A percentile compares a stretch with the other conserved stretches of the same genome.
These are phyloP conservation scores for Trametes villosa DNA, from an alignment of 768 basidiomycete genomes.

Conservation along the genomic window DNA sequence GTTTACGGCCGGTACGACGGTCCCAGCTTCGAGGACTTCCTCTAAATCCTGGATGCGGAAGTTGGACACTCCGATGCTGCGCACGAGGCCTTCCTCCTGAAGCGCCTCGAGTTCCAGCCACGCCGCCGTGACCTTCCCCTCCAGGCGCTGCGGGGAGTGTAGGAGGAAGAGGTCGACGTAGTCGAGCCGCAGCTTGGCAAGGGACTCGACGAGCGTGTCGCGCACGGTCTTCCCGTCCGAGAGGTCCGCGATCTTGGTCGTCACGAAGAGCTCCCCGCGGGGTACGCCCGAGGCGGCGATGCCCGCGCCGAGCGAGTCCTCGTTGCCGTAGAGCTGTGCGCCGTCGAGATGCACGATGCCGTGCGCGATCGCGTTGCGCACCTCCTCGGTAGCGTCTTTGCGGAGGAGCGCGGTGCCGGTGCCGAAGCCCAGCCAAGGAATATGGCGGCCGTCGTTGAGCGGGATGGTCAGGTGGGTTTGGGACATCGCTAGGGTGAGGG, in stretches of 20 bases:
- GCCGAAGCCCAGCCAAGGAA: slow-evolving; percentile 41
- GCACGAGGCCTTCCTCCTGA: slow-evolving; percentile 40
- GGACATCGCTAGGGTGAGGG: too few relatives aligned
- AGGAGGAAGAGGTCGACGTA: slow-evolving; percentile 46
- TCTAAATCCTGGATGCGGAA: slow-evolving; percentile 46
- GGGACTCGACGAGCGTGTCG: slow-evolving; percentile 38
- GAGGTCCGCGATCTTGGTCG: slow-evolving; percentile 39
- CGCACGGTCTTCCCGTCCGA: slow-evolving; percentile 35
- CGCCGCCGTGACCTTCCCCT: slow-evolving; percentile 29
- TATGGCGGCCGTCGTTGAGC: slow-evolving; percentile 37
- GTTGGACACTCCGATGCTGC: slow-evolving; percentile 53
- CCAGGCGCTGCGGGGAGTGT: slow-evolving; percentile 35
- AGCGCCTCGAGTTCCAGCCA: slow-evolving; percentile 47
- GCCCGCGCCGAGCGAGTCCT: slow-evolving; percentile 35
- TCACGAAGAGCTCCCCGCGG: slow-evolving; percentile 44
- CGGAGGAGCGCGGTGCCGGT: slow-evolving; percentile 34
- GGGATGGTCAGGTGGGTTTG: slow-evolving; percentile 26
- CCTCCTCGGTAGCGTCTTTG: slow-evolving; percentile 28
- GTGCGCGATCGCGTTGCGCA: slow-evolving; percentile 33
- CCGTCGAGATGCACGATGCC: slow-evolving; percentile 41
- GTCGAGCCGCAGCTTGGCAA: slow-evolving; percentile 41
- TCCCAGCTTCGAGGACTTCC: slow-evolving; percentile 46
- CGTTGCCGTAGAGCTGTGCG: slow-evolving; percentile 40
- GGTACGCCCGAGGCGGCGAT: slow-evolving; percentile 33
- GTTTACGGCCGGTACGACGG: slow-evolving; percentile 51